These are phyloP conservation scores for Henningerozyma blattae DNA, from an alignment of 805 yeast genomes.

Conservation along the genomic window DNA sequence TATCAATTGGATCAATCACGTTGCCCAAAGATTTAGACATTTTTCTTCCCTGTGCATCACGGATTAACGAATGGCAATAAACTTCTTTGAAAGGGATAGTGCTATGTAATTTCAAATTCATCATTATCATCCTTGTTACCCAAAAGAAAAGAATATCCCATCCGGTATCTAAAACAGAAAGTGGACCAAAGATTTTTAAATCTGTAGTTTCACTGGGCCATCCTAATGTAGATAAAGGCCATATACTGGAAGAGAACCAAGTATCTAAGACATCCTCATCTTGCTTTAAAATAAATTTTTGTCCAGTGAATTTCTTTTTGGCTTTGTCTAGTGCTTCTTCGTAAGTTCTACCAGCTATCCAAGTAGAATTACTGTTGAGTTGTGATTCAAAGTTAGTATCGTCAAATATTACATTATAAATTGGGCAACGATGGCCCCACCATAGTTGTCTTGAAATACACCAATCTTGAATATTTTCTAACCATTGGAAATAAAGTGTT, in stretches of 20 bases:
- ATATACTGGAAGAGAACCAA: conserved; percentile 96
- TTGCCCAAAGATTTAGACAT: conserved; percentile 98
- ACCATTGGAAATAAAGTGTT: conserved; percentile 90
- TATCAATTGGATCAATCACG: conserved; percentile 92
- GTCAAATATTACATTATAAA: conserved; percentile 73
- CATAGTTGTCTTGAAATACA: conserved; percentile 90
- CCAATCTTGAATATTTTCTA: conserved; percentile 96
- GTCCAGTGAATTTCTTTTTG: conserved; percentile 52
- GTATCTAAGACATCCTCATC: conserved; percentile 98
- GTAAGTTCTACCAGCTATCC: conserved; percentile 81
- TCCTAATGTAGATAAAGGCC: conserved; percentile 95
- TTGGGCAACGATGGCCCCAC: conserved; percentile 99
- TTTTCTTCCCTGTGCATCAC: conserved; percentile 98
- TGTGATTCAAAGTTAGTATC: conserved; percentile 51
- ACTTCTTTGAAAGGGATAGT: conserved; percentile 90
- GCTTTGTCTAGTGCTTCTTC: conserved; percentile 87
- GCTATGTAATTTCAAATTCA: conserved; percentile 85
- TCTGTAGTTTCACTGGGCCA: conserved; percentile 83
- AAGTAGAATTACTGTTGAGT: conserved; percentile 57
- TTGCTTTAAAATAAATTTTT: conserved; percentile 68
- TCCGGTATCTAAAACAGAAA: conserved; percentile 93
- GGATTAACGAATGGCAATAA: conserved; percentile 94
- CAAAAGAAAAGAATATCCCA: conserved; percentile 99
- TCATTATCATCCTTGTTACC: conserved; percentile 93
- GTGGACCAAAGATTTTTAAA: conserved; percentile 70